Evolutionary conservation across 768 basidiomycete genomes (phyloP).

Genomic region (Russula brevipes): DNA sequence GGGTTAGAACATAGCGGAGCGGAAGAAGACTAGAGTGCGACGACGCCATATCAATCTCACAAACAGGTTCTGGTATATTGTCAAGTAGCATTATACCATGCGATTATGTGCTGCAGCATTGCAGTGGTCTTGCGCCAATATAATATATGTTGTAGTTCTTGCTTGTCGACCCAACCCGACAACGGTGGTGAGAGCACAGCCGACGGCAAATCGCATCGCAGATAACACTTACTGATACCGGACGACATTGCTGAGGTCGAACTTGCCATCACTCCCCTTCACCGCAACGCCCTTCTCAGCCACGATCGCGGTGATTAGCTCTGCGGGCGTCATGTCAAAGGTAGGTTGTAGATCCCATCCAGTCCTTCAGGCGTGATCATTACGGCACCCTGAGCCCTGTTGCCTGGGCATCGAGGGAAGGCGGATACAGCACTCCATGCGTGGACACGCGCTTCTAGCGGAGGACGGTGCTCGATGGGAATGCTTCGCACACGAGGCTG

Average conservation of each 20-base stretch:
- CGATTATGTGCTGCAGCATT: too few relatives aligned
- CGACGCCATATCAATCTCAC: too few relatives aligned
- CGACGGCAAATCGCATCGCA: too few relatives aligned
- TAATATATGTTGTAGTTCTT: too few relatives aligned
- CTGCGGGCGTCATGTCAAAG: conserved; percentile 94
- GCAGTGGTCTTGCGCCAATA: too few relatives aligned
- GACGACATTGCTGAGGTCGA: conserved; percentile 62
- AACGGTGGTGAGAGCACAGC: too few relatives aligned
- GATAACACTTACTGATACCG: too few relatives aligned
- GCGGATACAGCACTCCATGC: conserved; percentile 70
- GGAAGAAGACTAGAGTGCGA: too few relatives aligned
- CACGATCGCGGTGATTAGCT: conserved; percentile 86
- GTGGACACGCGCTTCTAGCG: conserved; percentile 82
- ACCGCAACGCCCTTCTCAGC: conserved; percentile 93
- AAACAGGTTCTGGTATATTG: too few relatives aligned
- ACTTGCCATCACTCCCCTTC: conserved; percentile 53
- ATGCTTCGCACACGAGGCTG: conserved; percentile 42
- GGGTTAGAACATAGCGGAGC: too few relatives aligned
- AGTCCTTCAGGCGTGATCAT: conserved; percentile 70
- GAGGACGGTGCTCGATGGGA: conserved; percentile 88
- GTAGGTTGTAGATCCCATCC: conserved; percentile 82
- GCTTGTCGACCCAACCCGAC: too few relatives aligned
- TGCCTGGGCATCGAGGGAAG: conserved; percentile 37
- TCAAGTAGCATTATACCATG: too few relatives aligned
- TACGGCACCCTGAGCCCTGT: conserved; percentile 65